Evolutionary conservation across 2,329 filamentous ascomycete genomes (phyloP), one percentile per base, ranked within the genome.

Genomic region (Gnomoniopsis sp.): DNA sequence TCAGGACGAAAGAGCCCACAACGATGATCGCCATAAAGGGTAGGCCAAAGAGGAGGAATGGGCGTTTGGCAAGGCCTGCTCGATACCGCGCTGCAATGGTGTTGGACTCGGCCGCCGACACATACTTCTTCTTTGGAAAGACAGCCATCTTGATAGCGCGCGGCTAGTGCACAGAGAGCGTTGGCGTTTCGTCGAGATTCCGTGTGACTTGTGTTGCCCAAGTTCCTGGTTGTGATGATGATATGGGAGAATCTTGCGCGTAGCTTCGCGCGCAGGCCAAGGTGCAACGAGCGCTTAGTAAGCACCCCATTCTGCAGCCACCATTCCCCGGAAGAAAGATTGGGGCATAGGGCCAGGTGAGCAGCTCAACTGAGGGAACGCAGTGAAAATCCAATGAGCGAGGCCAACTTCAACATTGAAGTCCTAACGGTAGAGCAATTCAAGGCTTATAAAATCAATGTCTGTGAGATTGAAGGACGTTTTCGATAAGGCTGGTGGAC

Each of bases 1-100:
- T 98, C 51, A 99, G 83, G 67, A 96, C 89, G 74, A 99, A 99
- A 3, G 91, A 96, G 0, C 92, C 93, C 1, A 88, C 91, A 26
- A 99, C 85, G 70, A 99, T 96, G 59, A 96, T 88, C 58, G 85
- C 78, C 65, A 99, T 84, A 74, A 99, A 99, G 0, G 95, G 96
- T 3, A 99, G 81, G 2, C 96, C 96, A 71, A 99, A 99, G 63
- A 96, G 85, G 30, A 92, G 78, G 73, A 99, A 99, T 1, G 95
- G 96, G 67, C 90, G 91, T 69, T 83, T 88, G 59, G 85, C 80
- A 65, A 99, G 85, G 60, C 84, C 74, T 34, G 83, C 78, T 59
- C 95, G 90, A 78, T 99, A 99, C 62, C 80, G 80, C 59, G 88
- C 83, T 53, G 89, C 90, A 66, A 96, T 76, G 12, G 83, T 85